Percentiles rank a stretch among this genome's conserved stretches.
Conservation (phyloP, 768 basidiomycete species). For the Hirschioporus abietinus region DNA sequence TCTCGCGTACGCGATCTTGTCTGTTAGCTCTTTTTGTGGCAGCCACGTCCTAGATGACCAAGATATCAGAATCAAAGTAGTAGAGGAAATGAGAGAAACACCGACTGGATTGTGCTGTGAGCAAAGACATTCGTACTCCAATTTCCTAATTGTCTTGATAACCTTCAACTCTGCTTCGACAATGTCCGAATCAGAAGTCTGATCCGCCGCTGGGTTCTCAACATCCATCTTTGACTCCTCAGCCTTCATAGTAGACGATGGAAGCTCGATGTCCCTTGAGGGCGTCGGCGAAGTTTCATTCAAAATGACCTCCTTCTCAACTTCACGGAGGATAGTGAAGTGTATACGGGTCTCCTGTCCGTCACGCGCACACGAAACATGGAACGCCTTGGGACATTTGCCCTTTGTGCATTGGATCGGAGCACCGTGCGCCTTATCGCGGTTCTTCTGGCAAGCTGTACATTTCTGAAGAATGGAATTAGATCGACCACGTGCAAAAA, state of each 20-base stretch:
- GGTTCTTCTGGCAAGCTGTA: conserved; percentile 68
- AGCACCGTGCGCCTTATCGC: conserved; percentile 65
- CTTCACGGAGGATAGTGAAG: conserved; percentile 58
- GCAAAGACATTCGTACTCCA: conserved; percentile 73
- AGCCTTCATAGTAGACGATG: not conserved
- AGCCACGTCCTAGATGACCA: conserved; percentile 51
- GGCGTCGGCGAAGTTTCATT: conserved; percentile 33
- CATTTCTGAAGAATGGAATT: conserved; percentile 65
- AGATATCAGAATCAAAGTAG: not conserved
- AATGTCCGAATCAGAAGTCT: conserved; percentile 5
- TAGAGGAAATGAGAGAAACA: conserved; percentile 14
- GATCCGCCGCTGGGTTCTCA: conserved; percentile 3
- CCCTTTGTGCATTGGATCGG: conserved; percentile 93
- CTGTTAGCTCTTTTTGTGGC: conserved; percentile 73
- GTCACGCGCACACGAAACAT: conserved; percentile 81
- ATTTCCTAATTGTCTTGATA: conserved; percentile 68
- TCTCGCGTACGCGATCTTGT: conserved; percentile 64
- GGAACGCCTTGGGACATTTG: conserved; percentile 90
- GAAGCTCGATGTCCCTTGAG: conserved; percentile 30
- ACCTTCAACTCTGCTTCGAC: conserved; percentile 24
- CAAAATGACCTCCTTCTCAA: conserved; percentile 78
- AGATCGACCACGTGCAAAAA: not conserved
- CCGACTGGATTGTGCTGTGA: conserved; percentile 88
- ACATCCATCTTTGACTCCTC: conserved; percentile 3
- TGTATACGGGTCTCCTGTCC: conserved; percentile 48